Conservation (phyloP, 805 yeast species). For the Wickerhamomyces sydowiorum region DNA sequence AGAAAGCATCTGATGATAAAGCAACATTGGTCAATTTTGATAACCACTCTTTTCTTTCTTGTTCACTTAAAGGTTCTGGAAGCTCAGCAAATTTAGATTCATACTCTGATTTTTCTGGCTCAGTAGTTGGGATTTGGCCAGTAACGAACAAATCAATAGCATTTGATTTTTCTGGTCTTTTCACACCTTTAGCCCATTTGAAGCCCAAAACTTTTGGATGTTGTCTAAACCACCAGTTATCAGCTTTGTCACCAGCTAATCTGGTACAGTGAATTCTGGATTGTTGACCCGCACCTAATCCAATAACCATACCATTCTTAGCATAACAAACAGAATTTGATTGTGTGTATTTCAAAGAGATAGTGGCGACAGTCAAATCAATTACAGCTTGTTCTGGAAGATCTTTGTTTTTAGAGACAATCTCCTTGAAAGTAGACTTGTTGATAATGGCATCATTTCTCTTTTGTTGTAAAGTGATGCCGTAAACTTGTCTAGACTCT, state of each 20-base stretch:
- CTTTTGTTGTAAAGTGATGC: constrained; percentile 92
- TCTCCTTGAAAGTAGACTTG: constrained; percentile 84
- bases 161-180: constrained; percentile 97
- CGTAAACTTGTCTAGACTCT: constrained; percentile 95
- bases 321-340: constrained; percentile 98
- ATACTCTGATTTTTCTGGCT: constrained; percentile 91
- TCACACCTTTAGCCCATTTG: constrained; percentile 97
- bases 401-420: constrained; percentile 79
- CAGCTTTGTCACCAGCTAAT: constrained; percentile 98
- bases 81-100: constrained; percentile 79
- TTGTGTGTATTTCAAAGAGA: constrained; percentile 96
- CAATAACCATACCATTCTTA: constrained; percentile 98
- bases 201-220: constrained; percentile 90
- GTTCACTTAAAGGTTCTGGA: constrained; percentile 77
- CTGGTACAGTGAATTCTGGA: constrained; percentile 99
- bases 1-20: constrained; percentile 95
- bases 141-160: constrained; percentile 95
- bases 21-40: constrained; percentile 78
- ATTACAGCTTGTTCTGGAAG: constrained; percentile 89
- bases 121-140: constrained; percentile 82
- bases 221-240: constrained; percentile 99
- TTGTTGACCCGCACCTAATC: constrained; percentile 99
- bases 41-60: constrained; percentile 87
- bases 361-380: constrained; percentile 95
- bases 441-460: constrained; percentile 96